Evolutionary conservation across 345 rosid genomes (phyloP).

Genomic region (Eucalyptus erythrocorys): DNA sequence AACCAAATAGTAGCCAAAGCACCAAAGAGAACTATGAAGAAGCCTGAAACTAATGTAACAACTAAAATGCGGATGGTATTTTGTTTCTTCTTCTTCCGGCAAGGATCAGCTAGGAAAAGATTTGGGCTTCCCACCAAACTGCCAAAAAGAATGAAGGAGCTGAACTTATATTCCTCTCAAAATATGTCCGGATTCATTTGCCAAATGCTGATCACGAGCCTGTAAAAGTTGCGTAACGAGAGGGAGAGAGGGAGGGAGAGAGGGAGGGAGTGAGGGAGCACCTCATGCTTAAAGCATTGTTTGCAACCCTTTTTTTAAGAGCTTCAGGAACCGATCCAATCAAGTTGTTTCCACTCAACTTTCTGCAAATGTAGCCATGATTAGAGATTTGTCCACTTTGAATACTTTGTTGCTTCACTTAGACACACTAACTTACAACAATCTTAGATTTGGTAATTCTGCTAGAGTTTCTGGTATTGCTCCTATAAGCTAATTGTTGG

Average conservation of each 20-base stretch:
- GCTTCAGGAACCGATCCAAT: constrained; percentile 23
- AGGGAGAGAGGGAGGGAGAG: background rate
- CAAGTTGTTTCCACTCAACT: constrained; percentile 23
- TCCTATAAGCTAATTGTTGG: constrained; percentile 40
- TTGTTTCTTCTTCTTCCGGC: background rate
- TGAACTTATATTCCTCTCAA: background rate
- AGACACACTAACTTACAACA: constrained; percentile 26
- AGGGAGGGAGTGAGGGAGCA: background rate
- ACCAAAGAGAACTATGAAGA: background rate
- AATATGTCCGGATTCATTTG: background rate
- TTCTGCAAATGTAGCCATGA: constrained; percentile 2
- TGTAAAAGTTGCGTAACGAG: background rate
- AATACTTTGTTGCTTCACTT: background rate
- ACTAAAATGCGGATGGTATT: background rate
- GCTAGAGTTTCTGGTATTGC: constrained; percentile 23
- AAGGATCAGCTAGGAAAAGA: background rate
- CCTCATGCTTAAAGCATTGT: constrained; percentile 3
- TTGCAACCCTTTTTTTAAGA: constrained; percentile 15
- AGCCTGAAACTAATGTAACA: background rate
- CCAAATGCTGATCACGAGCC: background rate
- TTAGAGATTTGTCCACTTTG: background rate
- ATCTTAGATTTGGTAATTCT: constrained; percentile 8
- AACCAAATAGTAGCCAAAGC: background rate
- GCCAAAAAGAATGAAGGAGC: background rate
- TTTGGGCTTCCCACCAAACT: constrained; percentile 37